phyloP scores from a whole-genome alignment of 768 basidiomycete genomes.

The Lentinula raphanica region DNA sequence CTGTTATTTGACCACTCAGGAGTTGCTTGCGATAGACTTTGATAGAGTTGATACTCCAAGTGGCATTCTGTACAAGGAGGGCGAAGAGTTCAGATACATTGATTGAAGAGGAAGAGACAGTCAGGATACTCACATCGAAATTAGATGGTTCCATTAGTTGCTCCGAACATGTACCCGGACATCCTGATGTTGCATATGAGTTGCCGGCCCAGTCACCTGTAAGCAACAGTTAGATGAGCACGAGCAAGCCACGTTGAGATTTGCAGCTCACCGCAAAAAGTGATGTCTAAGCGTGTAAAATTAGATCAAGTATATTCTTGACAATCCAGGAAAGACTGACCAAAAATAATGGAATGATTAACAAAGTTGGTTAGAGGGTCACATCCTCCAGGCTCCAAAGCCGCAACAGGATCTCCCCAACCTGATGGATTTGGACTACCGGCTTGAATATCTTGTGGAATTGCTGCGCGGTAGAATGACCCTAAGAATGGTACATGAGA shows the following conservation, averaged over 20 bases:
- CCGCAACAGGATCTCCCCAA: conserved; percentile 68
- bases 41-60: conserved; percentile 75
- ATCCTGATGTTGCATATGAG: conserved; percentile 66
- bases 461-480: conserved; percentile 77
- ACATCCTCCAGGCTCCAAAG: conserved; percentile 48
- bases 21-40: conserved; percentile 66
- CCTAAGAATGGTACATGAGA: conserved; percentile 38
- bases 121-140: conserved; percentile 54
- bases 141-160: conserved; percentile 63
- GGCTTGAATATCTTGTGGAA: conserved; percentile 59
- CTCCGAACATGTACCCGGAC: conserved; percentile 68
- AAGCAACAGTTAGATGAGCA: neutral
- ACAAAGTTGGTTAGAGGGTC: conserved; percentile 53
- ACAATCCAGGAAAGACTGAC: conserved; percentile 34
- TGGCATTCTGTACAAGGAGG: conserved; percentile 52
- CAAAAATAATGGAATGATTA: conserved; percentile 73
- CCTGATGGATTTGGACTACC: conserved; percentile 59
- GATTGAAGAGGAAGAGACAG: no score
- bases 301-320: neutral
- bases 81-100: neutral
- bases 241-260: conserved; percentile 6
- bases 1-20: conserved; percentile 32
- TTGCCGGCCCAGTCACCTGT: conserved; percentile 83
- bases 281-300: conserved; percentile 51
- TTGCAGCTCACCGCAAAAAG: conserved; percentile 65